Base-by-base conservation (phyloP, 1,284 basidiomycete species). In the Leccinum griseonigrum region DNA sequence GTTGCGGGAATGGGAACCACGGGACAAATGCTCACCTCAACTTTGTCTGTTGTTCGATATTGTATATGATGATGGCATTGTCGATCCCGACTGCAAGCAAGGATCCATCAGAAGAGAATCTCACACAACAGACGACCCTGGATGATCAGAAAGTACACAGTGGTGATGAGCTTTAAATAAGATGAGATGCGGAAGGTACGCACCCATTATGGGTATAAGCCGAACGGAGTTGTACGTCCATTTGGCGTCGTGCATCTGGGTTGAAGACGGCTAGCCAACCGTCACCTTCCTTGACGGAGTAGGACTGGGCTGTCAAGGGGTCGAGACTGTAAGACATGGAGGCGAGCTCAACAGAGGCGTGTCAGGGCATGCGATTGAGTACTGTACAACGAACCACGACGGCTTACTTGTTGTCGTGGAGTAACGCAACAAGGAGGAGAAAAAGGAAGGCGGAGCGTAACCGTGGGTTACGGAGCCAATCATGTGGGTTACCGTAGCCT, bases 211-310 rank as follows among this genome's bases (percentile, higher is more conserved):
- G 76, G 58, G 63, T 32, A 65, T 69, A 68, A 53, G 58, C 60
- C n/a, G 60, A 58, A 31, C 54, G 58, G 56, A 72, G 67, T 57
- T 74, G 74, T 51, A 76, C 69, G 58, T 77, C 74, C 76, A 78
- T 75, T 63, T 76, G 76, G 61, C 74, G 73, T 6, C 59, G 72
- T 16, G 68, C 74, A 36, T 68, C 65, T 52, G 75, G 67, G 63
- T 78, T 76, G 63, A 76, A 76, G 36, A 77, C 72, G 46, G 72
- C 75, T 1, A 76, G 61, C 74, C 76, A 76, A 3, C 76, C 74
- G 10, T 65, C 56, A 26, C 76, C 75, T 59, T 78, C 74, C 58
- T 77, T 77, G 66, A 77, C 54, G 32, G 71, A 77, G 54, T 76
- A 75, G 10, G 68, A 57, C 11, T 71, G 73, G 13, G 71, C 68